phyloP scores from a whole-genome alignment of 192 early-diverging fungal genomes.

The Umbelopsis sp. region DNA sequence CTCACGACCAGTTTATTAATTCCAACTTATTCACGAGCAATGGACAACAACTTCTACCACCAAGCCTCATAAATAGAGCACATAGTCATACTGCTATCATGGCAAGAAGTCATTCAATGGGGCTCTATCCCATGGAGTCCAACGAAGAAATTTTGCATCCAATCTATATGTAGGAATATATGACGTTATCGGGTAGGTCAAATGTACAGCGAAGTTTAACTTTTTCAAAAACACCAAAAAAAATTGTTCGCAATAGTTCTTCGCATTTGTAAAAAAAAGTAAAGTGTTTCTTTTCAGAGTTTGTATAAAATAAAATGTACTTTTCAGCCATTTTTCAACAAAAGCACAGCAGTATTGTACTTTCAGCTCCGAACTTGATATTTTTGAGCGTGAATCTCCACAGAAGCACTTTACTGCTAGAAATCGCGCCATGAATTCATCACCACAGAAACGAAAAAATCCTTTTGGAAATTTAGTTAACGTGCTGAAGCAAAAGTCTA shows the following conservation, averaged over 20 bases:
- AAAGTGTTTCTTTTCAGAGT: no score
- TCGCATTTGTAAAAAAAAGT: not conserved
- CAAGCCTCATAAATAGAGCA: not conserved
- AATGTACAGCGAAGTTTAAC: not conserved
- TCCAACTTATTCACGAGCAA: not conserved
- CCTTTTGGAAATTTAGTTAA: not conserved
- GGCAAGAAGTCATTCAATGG: not conserved
- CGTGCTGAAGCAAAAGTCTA: constrained; percentile 13
- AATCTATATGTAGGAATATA: not conserved
- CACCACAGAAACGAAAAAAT: constrained; percentile 17
- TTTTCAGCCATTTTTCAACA: no score
- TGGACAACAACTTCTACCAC: not conserved
- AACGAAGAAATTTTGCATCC: not conserved
- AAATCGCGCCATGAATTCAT: constrained; percentile 4
- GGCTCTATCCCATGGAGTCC: not conserved
- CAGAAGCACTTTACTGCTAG: not conserved
- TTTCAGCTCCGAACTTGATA: not conserved
- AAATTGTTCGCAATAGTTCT: not conserved
- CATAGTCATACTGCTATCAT: not conserved
- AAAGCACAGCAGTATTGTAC: not conserved
- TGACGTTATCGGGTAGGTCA: not conserved
- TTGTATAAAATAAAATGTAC: no score
- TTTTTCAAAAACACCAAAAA: not conserved
- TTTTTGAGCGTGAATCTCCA: not conserved
- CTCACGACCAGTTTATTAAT: not conserved